A percentile compares a stretch with the other conserved stretches of the same genome.
phyloP scores from a whole-genome alignment of 352 stramenopile species.

The Pythium grandisporangium region DNA sequence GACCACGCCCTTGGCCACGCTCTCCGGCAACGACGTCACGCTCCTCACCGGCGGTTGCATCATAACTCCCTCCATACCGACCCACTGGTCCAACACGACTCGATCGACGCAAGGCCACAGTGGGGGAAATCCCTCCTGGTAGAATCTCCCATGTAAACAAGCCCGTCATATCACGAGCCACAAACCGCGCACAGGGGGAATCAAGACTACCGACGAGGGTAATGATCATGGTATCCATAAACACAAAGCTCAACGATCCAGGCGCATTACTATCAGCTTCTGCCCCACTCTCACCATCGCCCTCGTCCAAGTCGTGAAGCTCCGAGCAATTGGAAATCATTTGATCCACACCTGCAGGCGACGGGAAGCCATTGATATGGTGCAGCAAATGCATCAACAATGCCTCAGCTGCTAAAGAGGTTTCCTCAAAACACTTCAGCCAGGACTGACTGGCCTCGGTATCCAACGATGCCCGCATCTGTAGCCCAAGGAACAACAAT shows the following conservation, averaged over 20 bases:
- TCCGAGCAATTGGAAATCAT: constrained; percentile 78
- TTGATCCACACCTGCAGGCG: constrained; percentile 72
- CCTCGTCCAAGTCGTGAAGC: constrained; percentile 26
- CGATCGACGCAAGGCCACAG: not conserved
- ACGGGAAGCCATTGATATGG: constrained; percentile 81
- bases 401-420: constrained; percentile 67
- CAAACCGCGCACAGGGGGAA: constrained; percentile 62
- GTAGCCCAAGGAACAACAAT: constrained; percentile 72
- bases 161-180: constrained; percentile 79
- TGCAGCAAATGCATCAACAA: constrained; percentile 82
- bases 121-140: constrained; percentile 3
- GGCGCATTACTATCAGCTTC: constrained; percentile 14
- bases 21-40: constrained; percentile 18
- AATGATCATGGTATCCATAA: constrained; percentile 84
- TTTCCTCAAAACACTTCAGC: constrained; percentile 83
- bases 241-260: constrained; percentile 73
- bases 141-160: constrained; percentile 80
- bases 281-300: constrained; percentile 2
- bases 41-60: constrained; percentile 7
- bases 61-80: constrained; percentile 6
- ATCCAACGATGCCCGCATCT: constrained; percentile 77
- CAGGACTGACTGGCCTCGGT: constrained; percentile 58
- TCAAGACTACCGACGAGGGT: constrained; percentile 76
- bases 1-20: constrained; percentile 13
- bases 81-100: no score